Evolutionary conservation across 169 alveolate genomes (phyloP), one percentile per base, ranked within the genome.

Genomic region (Eimeria mitis): DNA sequence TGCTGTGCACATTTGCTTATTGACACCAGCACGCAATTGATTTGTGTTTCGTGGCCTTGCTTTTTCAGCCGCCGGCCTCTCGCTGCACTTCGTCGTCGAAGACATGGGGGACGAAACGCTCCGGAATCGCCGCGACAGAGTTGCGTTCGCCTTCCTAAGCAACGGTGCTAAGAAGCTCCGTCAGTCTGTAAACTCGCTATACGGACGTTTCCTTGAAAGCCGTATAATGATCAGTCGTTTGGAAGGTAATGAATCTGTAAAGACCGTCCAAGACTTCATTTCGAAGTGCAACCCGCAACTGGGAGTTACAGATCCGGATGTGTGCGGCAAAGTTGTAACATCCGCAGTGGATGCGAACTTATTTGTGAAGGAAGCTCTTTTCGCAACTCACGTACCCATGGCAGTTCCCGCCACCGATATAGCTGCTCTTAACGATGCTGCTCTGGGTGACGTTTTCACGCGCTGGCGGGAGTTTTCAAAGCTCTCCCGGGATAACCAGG

Each of bases 291-390:
- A 92, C 49, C 68, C 75, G 0, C 73, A 28, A n/a, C 65, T 49
- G 1, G 91, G 76, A 11, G 88, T 88, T 9, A 65, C 79, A 37
- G 87, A 92, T 49, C 40, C 73, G 2, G 92, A 92, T n/a, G 89
- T 81, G 49, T 92, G 96, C 44, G 96, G 96, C 19, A 83, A 68
- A 56, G 63, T 61, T 14, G 96, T 92, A 28, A 92, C 96, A 2
- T 23, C 88, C 19, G 65, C 63, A 42, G 84, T 92, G 47, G 96
- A 92, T 44, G 75, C 78, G 37, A 83, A 65, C 31, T 68, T 68
- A 21, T 92, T 92, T 54, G 68, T 92, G 3, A 34, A 23, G 78
- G 89, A 92, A 25, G 89, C 96, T 1, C 75, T 92, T 34, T 88
- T 49, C 61, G 42, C 96, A 28, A 34, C 68, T 28, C 79, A 81